phyloP scores from a whole-genome alignment of 768 basidiomycete species.

The Amanita rubescens region DNA sequence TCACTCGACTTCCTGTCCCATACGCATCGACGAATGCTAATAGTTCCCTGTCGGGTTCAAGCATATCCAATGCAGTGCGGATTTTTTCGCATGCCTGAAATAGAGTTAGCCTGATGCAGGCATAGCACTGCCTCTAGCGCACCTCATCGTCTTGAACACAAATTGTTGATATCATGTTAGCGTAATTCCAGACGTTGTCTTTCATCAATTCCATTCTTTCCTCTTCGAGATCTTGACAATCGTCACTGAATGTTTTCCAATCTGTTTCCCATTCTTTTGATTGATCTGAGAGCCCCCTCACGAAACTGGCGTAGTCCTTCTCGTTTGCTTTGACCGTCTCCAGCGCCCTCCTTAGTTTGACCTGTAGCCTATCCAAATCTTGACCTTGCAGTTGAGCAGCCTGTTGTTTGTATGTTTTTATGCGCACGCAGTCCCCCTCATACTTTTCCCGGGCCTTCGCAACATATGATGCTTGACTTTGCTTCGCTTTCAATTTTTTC shows the following conservation, averaged over 20 bases:
- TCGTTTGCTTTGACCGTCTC: constrained; percentile 89
- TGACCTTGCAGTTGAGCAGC: constrained; percentile 51
- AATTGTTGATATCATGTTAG: constrained; percentile 90
- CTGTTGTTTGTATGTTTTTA: constrained; percentile 88
- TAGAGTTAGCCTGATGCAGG: constrained; percentile 3
- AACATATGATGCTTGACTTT: constrained; percentile 80
- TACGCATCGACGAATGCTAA: constrained; percentile 81
- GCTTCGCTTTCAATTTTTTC: constrained; percentile 84
- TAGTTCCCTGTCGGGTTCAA: constrained; percentile 81
- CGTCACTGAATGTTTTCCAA: constrained; percentile 94
- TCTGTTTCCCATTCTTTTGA: constrained; percentile 80
- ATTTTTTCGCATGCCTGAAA: constrained; percentile 84
- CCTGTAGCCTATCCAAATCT: constrained; percentile 80
- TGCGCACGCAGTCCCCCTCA: constrained; percentile 83
- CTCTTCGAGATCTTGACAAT: constrained; percentile 95
- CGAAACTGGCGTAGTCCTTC: constrained; percentile 80
- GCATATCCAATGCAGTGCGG: constrained; percentile 75
- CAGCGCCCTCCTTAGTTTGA: constrained; percentile 76
- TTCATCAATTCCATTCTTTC: constrained; percentile 92
- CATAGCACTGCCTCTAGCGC: constrained; percentile 1
- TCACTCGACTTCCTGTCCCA: constrained; percentile 80
- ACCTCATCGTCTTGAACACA: constrained; percentile 96
- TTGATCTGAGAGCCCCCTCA: constrained; percentile 66
- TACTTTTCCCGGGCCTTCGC: constrained; percentile 89
- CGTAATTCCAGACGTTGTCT: constrained; percentile 91